Evolutionary conservation across 306 rosid genomes (phyloP).

Genomic region (Citrullus amarus): DNA sequence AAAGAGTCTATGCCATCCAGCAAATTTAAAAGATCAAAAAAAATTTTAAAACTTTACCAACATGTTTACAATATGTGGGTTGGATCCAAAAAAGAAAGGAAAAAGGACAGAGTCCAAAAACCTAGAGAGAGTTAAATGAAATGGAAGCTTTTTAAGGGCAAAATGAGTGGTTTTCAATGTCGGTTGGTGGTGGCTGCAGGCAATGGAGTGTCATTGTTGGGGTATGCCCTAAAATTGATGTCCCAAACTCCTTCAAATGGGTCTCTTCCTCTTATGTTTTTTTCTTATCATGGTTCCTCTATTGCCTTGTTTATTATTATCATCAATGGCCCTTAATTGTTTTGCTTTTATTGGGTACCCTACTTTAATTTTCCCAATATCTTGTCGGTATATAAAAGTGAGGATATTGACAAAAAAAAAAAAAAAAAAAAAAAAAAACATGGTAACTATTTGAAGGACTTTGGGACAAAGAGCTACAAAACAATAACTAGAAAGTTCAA

Average conservation of each 20-base stretch:
- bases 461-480: too few species aligned
- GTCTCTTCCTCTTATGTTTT: neutral
- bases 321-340: neutral
- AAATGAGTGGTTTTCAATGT: constrained; percentile 8
- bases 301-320: neutral
- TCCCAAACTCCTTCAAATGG: neutral
- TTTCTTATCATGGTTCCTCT: neutral
- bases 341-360: neutral
- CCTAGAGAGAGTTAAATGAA: neutral
- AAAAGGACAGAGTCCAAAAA: neutral
- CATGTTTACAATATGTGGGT: neutral
- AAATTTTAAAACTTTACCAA: neutral
- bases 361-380: too few species aligned
- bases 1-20: too few species aligned
- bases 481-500: too few species aligned
- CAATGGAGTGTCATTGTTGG: neutral
- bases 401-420: too few species aligned
- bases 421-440: too few species aligned
- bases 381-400: too few species aligned
- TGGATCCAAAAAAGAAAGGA: neutral
- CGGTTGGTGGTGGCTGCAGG: constrained; percentile 9
- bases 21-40: too few species aligned
- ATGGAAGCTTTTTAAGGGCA: neutral
- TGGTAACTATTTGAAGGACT: too few species aligned
- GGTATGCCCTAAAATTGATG: neutral